A percentile compares a stretch with the other conserved stretches of the same genome.
These are phyloP conservation scores for Sophora flavescens DNA, from an alignment of 306 rosid species.

Conservation along the genomic window DNA sequence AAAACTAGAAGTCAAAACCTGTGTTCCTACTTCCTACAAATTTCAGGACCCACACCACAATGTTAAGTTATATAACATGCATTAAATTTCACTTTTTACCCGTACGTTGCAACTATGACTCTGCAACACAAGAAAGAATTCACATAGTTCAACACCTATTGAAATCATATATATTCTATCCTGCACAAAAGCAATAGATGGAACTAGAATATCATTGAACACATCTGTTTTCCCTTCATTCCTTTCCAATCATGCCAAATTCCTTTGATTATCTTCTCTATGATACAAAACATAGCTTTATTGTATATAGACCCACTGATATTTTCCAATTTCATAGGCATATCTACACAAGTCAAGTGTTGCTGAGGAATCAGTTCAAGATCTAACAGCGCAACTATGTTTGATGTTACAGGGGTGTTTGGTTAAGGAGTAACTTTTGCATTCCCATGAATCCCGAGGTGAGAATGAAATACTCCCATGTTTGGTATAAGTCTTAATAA, in stretches of 20 bases:
- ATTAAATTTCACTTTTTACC: not conserved
- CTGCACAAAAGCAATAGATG: too few species aligned
- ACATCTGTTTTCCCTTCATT: too few species aligned
- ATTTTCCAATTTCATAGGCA: too few species aligned
- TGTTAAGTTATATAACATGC: not conserved
- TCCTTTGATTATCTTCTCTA: too few species aligned
- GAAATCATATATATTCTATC: constrained; percentile 5
- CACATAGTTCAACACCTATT: constrained; percentile 1
- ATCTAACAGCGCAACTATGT: not conserved
- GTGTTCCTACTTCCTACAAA: not conserved
- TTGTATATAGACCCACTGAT: too few species aligned
- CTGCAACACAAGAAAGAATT: not conserved
- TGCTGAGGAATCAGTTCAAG: not conserved
- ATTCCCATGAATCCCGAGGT: too few species aligned
- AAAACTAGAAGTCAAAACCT: not conserved
- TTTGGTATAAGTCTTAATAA: too few species aligned
- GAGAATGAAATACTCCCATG: too few species aligned
- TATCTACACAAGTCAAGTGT: not conserved
- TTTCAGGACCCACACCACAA: constrained; percentile 16
- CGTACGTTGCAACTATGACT: not conserved
- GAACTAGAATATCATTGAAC: too few species aligned
- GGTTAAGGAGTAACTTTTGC: too few species aligned
- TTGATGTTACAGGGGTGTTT: not conserved
- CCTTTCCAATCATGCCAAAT: too few species aligned
- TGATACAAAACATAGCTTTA: too few species aligned